A percentile compares a stretch with the other conserved stretches of the same genome.
Evolutionary conservation across 2,329 filamentous ascomycete genomes (phyloP).

Genomic region (Microsporum audouinii): DNA sequence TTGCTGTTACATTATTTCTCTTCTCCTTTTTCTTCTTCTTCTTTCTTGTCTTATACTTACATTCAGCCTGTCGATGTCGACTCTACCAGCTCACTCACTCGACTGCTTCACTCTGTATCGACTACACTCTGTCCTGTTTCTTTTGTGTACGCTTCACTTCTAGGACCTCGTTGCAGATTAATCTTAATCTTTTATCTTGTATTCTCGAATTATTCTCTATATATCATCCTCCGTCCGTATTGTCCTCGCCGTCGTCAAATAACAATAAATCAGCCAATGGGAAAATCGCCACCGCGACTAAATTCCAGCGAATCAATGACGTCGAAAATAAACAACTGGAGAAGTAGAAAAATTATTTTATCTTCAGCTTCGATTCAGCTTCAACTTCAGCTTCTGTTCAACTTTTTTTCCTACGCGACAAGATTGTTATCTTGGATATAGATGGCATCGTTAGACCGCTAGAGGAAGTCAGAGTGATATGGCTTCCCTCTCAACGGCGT

Average conservation of each 20-base stretch:
- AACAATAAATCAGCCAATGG: background rate
- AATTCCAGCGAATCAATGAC: background rate
- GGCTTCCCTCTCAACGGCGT: background rate
- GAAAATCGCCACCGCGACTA: background rate
- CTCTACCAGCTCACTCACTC: background rate
- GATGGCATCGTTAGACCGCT: background rate
- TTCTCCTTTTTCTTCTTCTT: background rate
- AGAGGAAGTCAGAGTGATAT: background rate
- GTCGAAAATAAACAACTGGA: background rate
- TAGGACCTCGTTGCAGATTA: constrained; percentile 1
- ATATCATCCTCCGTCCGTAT: no score
- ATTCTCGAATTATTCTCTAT: background rate
- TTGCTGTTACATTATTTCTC: background rate
- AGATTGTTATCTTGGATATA: background rate
- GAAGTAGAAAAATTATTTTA: background rate
- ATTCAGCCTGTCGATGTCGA: background rate
- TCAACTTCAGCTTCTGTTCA: background rate
- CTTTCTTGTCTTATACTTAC: background rate
- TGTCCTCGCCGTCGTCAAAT: background rate
- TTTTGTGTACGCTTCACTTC: background rate
- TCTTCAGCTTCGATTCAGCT: background rate
- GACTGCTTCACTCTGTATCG: background rate
- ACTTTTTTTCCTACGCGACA: background rate
- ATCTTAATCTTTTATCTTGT: constrained; percentile 1
- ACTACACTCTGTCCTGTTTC: background rate